Evolutionary conservation across 495 filamentous ascomycete species (phyloP), one percentile per base, ranked within the genome.

Genomic region (Aspergillus heteromorphus): DNA sequence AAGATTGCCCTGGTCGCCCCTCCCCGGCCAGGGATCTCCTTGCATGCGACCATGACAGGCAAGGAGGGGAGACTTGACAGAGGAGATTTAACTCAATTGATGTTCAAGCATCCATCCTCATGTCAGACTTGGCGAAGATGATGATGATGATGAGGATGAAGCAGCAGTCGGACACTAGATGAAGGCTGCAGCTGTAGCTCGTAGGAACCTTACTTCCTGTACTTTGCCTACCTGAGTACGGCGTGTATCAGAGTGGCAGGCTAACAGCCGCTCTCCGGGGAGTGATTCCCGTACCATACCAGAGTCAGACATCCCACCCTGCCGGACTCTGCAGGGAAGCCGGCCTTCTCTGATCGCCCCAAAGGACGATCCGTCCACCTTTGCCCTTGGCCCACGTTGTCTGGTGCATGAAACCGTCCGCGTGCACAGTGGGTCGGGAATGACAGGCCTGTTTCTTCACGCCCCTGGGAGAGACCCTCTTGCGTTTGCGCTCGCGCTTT

Each of bases 351-450:
- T 63, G 61, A 63, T 63, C 61, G 60, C 56, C 53, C 56, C 56
- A 63, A 59, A 59, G 60, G 60, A 56, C 54, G 60, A 63, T 63
- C 60, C 56, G 56, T 63, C 60, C 59, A 62, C 53, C 49, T 55
- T 45, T 65, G 60, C 63, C 59, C 67, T 68, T 69, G 65, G 68
- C 70, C 71, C 71, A 74, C 71, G 71, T 74, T 74, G 65, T 68
- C 64, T 65, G 64, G 66, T 73, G 70, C 70, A 71, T 70, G 67
- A 72, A 70, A 73, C 71, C 63, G 63, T 67, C 69, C 71, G 71
- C 71, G 71, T 74, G 71, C 67, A 61, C 59, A 55, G 69, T 72
- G 71, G 71, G 65, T 71, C 69, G 61, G 48, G 64, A 65, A 64
- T 74, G 71, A 70, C 69, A 72, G 69, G 64, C 67, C 63, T 53